These are phyloP conservation scores for Eucalyptus erythrocorys DNA, from an alignment of 345 rosid species.

Conservation along the genomic window DNA sequence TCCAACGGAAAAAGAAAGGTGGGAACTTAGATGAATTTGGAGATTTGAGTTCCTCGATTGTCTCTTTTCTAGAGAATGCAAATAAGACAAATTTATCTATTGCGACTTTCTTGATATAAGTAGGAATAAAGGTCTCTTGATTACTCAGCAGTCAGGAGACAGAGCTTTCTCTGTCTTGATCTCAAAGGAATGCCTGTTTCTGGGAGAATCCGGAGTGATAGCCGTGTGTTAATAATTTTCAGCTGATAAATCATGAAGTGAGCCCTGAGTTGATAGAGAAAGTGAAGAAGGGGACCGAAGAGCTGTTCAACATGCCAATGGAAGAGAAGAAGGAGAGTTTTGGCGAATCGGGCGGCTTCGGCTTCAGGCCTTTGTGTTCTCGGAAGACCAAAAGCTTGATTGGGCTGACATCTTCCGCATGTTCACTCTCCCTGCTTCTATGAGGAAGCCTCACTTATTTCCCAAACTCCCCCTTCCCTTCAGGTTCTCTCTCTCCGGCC, in stretches of 20 bases:
- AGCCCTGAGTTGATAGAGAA: not conserved
- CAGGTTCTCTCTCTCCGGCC: not conserved
- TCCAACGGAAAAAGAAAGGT: not conserved
- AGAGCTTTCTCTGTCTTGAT: not conserved
- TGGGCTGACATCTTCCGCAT: not conserved
- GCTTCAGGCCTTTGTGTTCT: not conserved
- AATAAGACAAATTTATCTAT: not conserved
- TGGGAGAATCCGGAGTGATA: not conserved
- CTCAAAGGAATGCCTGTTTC: not conserved
- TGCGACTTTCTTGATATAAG: not conserved
- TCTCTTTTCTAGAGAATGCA: not conserved
- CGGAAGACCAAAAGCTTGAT: constrained; percentile 3
- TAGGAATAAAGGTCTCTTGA: not conserved
- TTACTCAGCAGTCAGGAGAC: not conserved
- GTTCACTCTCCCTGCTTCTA: not conserved
- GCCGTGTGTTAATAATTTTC: not conserved
- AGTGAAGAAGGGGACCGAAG: not conserved
- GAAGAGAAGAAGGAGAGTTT: not conserved
- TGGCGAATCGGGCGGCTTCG: not conserved
- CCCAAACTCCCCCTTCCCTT: not conserved
- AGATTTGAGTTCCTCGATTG: not conserved
- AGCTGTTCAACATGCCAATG: not conserved
- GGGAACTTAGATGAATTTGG: not conserved
- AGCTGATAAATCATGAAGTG: constrained; percentile 1
- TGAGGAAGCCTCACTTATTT: not conserved